Evolutionary conservation across 1,284 basidiomycete genomes (phyloP), one percentile per base, ranked within the genome.

Genomic region (Agaricales sp.): DNA sequence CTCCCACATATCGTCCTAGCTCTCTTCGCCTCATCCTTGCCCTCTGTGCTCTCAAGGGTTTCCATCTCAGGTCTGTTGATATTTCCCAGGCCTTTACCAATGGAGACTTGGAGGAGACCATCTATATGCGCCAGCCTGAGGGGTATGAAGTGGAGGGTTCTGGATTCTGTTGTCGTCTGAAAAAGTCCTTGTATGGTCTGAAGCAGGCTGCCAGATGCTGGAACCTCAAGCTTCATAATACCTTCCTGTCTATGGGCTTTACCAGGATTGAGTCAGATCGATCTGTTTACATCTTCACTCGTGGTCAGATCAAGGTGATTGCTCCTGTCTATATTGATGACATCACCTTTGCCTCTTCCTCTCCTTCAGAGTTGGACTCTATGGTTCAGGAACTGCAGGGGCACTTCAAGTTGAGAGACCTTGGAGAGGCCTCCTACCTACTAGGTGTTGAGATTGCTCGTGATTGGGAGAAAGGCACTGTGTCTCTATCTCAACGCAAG

Each of bases 361-460:
- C 46, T 13, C 30, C 24, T 21, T 48, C 26, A 20, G 45, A 39
- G 3, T 54, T 59, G 23, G 45, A 56, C 13, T n/a, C 57, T 11
- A 20, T 60, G 21, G 61, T 60, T 8, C 30, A 49, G 2, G 52
- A 61, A 2, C 59, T 70, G 13, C 23, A 26, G 1, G 47, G 50
- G 8, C 55, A 59, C 46, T 67, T 69, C 62, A 67, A 69, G 46
- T n/a, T n/a, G n/a, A n/a, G n/a, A n/a, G n/a, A n/a, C n/a, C n/a
- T n/a, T n/a, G n/a, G n/a, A n/a, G n/a, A n/a, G n/a, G n/a, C n/a
- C n/a, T n/a, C n/a, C n/a, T n/a, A n/a, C n/a, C n/a, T n/a, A n/a
- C n/a, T n/a, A n/a, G n/a, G n/a, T n/a, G n/a, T n/a, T n/a, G n/a
- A n/a, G n/a, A n/a, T n/a, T n/a, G n/a, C n/a, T n/a, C n/a, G n/a